Percentiles rank a stretch among this genome's conserved stretches.
Evolutionary conservation across 2,329 filamentous ascomycete species (phyloP).

Genomic region (Alternaria consortialis): DNA sequence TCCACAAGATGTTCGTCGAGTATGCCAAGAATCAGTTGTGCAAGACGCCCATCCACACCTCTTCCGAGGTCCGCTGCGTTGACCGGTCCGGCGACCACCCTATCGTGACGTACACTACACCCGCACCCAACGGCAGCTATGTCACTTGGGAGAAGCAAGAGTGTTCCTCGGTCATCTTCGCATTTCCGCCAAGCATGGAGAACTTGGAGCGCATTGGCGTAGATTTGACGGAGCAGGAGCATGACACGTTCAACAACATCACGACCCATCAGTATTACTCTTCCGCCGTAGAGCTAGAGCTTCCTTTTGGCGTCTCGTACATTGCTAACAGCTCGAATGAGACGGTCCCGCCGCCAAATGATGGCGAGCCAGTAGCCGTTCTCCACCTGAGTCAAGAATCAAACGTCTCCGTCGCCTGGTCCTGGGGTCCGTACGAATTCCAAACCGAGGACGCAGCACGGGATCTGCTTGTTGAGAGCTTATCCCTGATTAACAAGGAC

Average conservation of each 20-base stretch:
- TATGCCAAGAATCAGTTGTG: conserved; percentile 42
- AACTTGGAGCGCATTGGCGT: conserved; percentile 46
- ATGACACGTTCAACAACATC: conserved; percentile 44
- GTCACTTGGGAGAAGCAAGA: conserved; percentile 45
- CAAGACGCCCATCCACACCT: conserved; percentile 45
- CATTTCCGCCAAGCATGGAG: conserved; percentile 47
- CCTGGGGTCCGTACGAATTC: conserved; percentile 49
- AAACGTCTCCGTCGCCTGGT: conserved; percentile 48
- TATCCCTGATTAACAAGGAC: conserved; percentile 49
- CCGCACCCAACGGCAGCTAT: conserved; percentile 36
- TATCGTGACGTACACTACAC: conserved; percentile 43
- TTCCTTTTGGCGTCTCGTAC: conserved; percentile 50
- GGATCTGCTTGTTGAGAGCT: conserved; percentile 39
- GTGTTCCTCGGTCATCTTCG: conserved; percentile 48
- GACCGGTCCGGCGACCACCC: conserved; percentile 47
- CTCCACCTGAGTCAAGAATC: conserved; percentile 42
- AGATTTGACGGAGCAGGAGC: conserved; percentile 45
- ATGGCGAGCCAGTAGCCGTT: conserved; percentile 47
- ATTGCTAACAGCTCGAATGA: conserved; percentile 37
- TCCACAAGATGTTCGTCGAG: conserved; percentile 48
- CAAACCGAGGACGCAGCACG: conserved; percentile 39
- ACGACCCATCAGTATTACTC: conserved; percentile 50
- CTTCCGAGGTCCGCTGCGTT: conserved; percentile 47
- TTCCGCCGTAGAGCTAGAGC: conserved; percentile 42
- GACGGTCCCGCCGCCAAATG: conserved; percentile 42